Percentiles rank a stretch among this genome's conserved stretches.
Conservation (phyloP, 2,329 filamentous ascomycete genomes). For the Cladobotryum protrusum region DNA sequence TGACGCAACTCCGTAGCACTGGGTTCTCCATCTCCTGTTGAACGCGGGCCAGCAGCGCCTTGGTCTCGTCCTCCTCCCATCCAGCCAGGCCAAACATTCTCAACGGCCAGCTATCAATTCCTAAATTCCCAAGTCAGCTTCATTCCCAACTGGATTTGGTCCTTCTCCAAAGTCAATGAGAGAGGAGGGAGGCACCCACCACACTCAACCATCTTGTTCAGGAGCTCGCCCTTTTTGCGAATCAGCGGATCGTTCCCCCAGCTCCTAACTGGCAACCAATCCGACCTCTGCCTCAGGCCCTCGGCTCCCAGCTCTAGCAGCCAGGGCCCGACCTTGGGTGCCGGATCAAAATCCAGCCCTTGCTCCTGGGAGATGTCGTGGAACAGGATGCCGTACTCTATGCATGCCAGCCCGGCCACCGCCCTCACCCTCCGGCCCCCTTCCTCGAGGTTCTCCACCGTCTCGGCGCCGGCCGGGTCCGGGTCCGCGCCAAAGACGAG, state of each 20-base stretch:
- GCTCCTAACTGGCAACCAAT: conserved; percentile 35
- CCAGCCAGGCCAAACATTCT: conserved; percentile 27
- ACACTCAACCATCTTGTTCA: conserved; percentile 28
- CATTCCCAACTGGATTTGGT: background rate
- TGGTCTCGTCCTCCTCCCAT: conserved; percentile 26
- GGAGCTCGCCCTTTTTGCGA: conserved; percentile 29
- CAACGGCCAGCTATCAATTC: conserved; percentile 17
- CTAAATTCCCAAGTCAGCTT: background rate
- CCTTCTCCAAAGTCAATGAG: conserved; percentile 19
- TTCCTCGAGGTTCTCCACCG: background rate
- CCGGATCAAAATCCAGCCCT: conserved; percentile 35
- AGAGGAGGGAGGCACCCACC: background rate
- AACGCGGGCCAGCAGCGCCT: conserved; percentile 26
- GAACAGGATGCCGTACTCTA: conserved; percentile 29
- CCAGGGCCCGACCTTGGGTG: conserved; percentile 28
- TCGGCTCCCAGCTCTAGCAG: conserved; percentile 35
- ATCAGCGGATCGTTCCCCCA: conserved; percentile 36
- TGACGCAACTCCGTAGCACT: conserved; percentile 21
- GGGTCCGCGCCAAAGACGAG: conserved; percentile 34
- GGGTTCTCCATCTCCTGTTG: conserved; percentile 26
- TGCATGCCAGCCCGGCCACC: conserved; percentile 23
- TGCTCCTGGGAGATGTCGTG: conserved; percentile 21
- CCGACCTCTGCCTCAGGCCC: conserved; percentile 31
- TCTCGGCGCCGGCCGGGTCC: background rate
- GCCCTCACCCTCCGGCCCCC: conserved; percentile 4